Conservation (phyloP, 441 rosid species). For the Erysimum cheiri region DNA sequence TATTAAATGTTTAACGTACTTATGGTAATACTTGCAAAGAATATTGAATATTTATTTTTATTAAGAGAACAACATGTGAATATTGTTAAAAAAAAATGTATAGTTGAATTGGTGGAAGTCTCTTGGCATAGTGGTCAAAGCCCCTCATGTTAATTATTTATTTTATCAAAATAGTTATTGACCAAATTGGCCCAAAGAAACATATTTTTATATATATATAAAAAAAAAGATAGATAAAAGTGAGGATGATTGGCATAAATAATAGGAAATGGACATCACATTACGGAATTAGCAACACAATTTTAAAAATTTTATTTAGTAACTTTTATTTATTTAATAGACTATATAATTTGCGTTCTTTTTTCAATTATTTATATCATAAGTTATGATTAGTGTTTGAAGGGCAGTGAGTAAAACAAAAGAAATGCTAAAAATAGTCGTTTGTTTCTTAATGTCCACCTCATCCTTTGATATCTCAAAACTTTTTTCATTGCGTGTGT, state of each 20-base stretch:
- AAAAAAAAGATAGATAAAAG: too few relatives aligned
- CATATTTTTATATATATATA: too few relatives aligned
- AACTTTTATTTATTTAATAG: too few relatives aligned
- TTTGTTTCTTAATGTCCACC: conserved; percentile 22
- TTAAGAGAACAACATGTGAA: background rate
- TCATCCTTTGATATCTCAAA: conserved; percentile 22
- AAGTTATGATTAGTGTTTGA: background rate
- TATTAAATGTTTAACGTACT: background rate
- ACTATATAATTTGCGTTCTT: background rate
- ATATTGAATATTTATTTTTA: background rate
- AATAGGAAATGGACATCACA: too few relatives aligned
- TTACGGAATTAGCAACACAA: too few relatives aligned
- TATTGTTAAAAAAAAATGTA: background rate
- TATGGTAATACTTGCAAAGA: background rate
- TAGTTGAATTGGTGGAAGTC: background rate
- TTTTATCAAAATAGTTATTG: too few relatives aligned
- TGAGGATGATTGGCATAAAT: too few relatives aligned
- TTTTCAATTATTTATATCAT: background rate
- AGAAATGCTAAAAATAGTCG: conserved; percentile 19
- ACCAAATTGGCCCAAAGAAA: too few relatives aligned
- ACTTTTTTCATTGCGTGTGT: conserved; percentile 25
- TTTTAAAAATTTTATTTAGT: too few relatives aligned
- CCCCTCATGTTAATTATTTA: too few relatives aligned
- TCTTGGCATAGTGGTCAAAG: too few relatives aligned
- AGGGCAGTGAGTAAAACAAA: background rate